phyloP scores from a whole-genome alignment of 768 basidiomycete species.

The Cystofilobasidium macerans region DNA sequence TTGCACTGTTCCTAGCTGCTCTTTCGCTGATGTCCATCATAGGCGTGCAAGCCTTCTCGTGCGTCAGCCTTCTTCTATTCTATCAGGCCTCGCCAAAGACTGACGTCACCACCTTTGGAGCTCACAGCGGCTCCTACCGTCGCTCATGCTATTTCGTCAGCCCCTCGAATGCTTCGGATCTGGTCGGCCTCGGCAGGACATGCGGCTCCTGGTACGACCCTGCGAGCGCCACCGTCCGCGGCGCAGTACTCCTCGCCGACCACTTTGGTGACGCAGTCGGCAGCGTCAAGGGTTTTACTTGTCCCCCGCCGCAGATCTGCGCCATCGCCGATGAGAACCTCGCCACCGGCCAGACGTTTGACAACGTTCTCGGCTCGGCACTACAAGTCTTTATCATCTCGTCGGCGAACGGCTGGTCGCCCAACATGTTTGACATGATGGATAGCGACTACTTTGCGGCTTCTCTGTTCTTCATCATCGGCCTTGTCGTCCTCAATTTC shows the following conservation, averaged over 20 bases:
- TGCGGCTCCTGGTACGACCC: conserved; percentile 77
- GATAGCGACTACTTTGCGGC: conserved; percentile 84
- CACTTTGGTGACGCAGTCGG: conserved; percentile 40
- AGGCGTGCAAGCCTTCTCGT: conserved; percentile 75
- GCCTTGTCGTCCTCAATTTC: conserved; percentile 78
- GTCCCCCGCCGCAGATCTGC: conserved; percentile 76
- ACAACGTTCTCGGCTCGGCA: conserved; percentile 68
- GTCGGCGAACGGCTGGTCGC: conserved; percentile 34
- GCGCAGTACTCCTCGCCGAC: conserved; percentile 39
- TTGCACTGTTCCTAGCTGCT: conserved; percentile 84
- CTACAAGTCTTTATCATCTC: conserved; percentile 79
- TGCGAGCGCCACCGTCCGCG: conserved; percentile 42
- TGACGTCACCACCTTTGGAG: too few species aligned
- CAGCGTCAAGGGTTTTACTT: conserved; percentile 72
- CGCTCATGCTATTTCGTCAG: conserved; percentile 39
- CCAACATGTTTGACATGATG: conserved; percentile 46
- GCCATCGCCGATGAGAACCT: conserved; percentile 26
- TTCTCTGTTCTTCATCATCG: conserved; percentile 48
- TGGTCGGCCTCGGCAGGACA: conserved; percentile 43
- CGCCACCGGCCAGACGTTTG: conserved; percentile 54
- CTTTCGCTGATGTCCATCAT: conserved; percentile 82
- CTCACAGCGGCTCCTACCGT: conserved; percentile 58
- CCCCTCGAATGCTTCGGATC: conserved; percentile 35
- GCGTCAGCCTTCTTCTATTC: too few species aligned
- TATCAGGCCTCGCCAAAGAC: too few species aligned